Base-by-base conservation (phyloP, 1,139 yeast genomes). In the Debaryomycetaceae sp. region DNA sequence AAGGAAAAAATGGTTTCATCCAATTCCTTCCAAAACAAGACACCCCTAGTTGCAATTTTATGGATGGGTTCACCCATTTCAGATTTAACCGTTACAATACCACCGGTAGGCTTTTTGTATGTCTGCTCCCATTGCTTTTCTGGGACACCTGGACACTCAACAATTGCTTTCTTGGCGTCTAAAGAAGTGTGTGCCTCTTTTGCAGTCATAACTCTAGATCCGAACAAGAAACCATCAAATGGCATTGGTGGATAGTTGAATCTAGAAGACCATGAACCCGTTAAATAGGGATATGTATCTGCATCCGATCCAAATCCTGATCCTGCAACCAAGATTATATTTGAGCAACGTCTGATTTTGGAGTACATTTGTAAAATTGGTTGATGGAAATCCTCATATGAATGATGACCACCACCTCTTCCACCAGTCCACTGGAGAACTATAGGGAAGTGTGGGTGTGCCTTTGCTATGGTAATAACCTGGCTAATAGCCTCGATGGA, bases 51-150 rank as follows among this genome's bases (percentile, higher is more conserved):
- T 31, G 98, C 98, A 56, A 92, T 79, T 74, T 92, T 92, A 71
- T 92, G 99, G 60, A 92, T 92, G 59, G 98, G 98, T 73, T 92
- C 98, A 63, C 99, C 98, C 98, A 92, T 92, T 75, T 92, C 99
- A 26, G 98, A 91, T 62, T 87, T 79, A 47, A 92, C 98, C 42
- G 98, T 91, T 53, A 92, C 75, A 50, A 94, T 81, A 67, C 98
- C 98, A 70, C 98, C 98, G 46, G 98, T 83, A 56, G 97, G 91
- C 59, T 83, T 85, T 72, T 87, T 87, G 74, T 92, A 92, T 38
- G 98, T 87, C 57, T 78, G 77, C 68, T 92, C 98, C 99, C 99
- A 92, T 61, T 87, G 68, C 36, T 66, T 58, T 63, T 92, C 98
- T 24, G 82, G 75, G 45, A 88, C 95, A 79, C 99, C 99, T 31